Conservation (phyloP, 495 filamentous ascomycete genomes). For the Penicilliopsis zonata region DNA sequence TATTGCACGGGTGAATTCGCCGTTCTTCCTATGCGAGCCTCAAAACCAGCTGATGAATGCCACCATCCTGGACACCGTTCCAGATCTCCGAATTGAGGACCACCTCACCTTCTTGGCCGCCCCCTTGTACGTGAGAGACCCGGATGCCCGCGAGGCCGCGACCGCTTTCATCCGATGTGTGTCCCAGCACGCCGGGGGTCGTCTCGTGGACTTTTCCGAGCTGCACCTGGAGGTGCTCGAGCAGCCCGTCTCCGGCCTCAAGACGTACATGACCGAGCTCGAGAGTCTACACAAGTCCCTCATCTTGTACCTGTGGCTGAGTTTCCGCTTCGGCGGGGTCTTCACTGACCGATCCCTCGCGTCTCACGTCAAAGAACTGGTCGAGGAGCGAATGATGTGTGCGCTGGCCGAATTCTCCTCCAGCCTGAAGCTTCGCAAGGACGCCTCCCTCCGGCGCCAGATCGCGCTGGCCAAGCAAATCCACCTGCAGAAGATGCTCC, state of each 20-base stretch:
- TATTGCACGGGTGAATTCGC: conserved; percentile 40
- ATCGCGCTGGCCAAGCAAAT: conserved; percentile 30
- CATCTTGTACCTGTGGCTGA: conserved; percentile 81
- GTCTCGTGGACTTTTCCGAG: conserved; percentile 49
- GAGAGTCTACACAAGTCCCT: conserved; percentile 73
- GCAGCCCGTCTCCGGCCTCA: conserved; percentile 25
- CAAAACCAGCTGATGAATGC: conserved; percentile 48
- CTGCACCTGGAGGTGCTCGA: conserved; percentile 61
- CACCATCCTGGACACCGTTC: conserved; percentile 53
- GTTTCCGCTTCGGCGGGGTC: conserved; percentile 57
- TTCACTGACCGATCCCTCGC: conserved; percentile 70
- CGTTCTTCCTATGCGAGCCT: conserved; percentile 63
- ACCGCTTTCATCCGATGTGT: conserved; percentile 54
- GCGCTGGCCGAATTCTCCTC: conserved; percentile 45
- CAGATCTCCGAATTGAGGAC: conserved; percentile 53
- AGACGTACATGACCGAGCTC: conserved; percentile 46
- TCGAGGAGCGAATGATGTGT: conserved; percentile 66
- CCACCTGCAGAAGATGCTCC: conserved; percentile 12
- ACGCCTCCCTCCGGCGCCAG: conserved; percentile 29
- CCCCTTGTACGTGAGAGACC: conserved; percentile 33
- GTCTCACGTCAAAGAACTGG: conserved; percentile 64
- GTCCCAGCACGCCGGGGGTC: conserved; percentile 47
- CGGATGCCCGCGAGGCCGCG: conserved; percentile 24
- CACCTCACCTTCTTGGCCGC: conserved; percentile 64
- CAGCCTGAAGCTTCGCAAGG: conserved; percentile 32